These are phyloP conservation scores for Geotrichum phurueaensis DNA, from an alignment of 1,139 yeast species.

Conservation along the genomic window DNA sequence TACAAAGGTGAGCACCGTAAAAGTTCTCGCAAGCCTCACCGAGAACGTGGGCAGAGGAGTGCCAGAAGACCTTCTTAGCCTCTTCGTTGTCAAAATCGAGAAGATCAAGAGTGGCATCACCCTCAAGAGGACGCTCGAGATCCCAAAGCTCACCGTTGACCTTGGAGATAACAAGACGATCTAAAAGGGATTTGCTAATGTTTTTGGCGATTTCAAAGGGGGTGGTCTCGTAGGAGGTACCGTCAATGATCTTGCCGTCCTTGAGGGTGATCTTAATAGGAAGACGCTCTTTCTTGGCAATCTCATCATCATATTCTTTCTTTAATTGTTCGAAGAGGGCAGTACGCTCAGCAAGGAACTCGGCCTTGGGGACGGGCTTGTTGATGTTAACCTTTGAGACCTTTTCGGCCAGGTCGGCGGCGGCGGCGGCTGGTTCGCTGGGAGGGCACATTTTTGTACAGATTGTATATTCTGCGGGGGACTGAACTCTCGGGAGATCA, in stretches of 20 bases:
- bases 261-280: slow-evolving; percentile 76
- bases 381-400: slow-evolving; percentile 17
- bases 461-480: neutral
- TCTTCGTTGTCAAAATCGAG: slow-evolving; percentile 77
- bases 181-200: slow-evolving; percentile 83
- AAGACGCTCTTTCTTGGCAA: slow-evolving; percentile 54
- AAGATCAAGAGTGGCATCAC: slow-evolving; percentile 63
- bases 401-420: slow-evolving; percentile 17
- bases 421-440: slow-evolving; percentile 11
- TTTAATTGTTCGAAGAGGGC: slow-evolving; percentile 74
- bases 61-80: slow-evolving; percentile 97
- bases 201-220: slow-evolving; percentile 80
- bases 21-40: slow-evolving; percentile 99
- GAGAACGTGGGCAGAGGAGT: slow-evolving; percentile 94
- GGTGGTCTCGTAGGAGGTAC: slow-evolving; percentile 80
- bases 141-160: slow-evolving; percentile 93
- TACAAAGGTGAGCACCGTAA: slow-evolving; percentile 83
- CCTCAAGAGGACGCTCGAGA: slow-evolving; percentile 87
- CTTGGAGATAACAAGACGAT: slow-evolving; percentile 84
- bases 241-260: slow-evolving; percentile 77
- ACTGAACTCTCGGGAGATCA: neutral
- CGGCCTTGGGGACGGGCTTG: slow-evolving; percentile 57
- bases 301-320: slow-evolving; percentile 66
- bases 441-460: slow-evolving; percentile 14
- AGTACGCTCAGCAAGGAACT: slow-evolving; percentile 72